Base-by-base conservation (phyloP, 768 basidiomycete genomes). In the Podaxis mareebaensis region DNA sequence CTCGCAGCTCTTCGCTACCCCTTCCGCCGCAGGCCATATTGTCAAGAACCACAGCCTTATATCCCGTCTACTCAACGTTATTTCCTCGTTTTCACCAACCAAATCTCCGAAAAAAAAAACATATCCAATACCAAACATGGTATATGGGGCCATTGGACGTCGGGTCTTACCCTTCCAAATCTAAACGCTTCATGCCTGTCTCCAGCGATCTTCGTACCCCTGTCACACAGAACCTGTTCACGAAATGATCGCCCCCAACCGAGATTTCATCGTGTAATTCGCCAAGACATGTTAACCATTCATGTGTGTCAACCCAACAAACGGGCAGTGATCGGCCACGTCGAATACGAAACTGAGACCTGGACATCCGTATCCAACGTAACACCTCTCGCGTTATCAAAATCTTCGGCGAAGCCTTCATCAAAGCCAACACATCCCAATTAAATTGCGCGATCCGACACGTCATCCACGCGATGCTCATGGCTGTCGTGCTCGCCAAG, bases 331-430 rank as follows among this genome's bases (percentile, higher is more conserved):
- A 83, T 85, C 30, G 89, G 79, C 57, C 97, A 99, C 68, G 87
- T 99, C 68, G 96, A 98, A 74, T 99, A 92, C 77, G 97, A 99
- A 77, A 91, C 91, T 33, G 97, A 99, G 67, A 90, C 91, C 20
- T 97, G 96, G 96, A 93, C 96, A 65, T 92, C 89, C 68, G 93
- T 97, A 13, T 99, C 99, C 76, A 95, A 96, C 68, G 91, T 98
- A 24, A 95, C 95, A 5, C 84, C 26, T 90, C 92, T 4, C 88
- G 94, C 49, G 87, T 94, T 44, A 92, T 93, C 78, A 92, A 94
- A 71, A 89, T 90, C 1, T 93, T 94, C 64, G 96, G 95, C 5
- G 91, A 92, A 67, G 90, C 92, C 0, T 96, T 60, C 54, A 12
- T 54, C 49, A 54, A 67, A 57, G 61, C 61, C 22, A 62, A 15